Base-by-base conservation (phyloP, 2,329 filamentous ascomycete genomes). In the Pseudogymnoascus sp. region DNA sequence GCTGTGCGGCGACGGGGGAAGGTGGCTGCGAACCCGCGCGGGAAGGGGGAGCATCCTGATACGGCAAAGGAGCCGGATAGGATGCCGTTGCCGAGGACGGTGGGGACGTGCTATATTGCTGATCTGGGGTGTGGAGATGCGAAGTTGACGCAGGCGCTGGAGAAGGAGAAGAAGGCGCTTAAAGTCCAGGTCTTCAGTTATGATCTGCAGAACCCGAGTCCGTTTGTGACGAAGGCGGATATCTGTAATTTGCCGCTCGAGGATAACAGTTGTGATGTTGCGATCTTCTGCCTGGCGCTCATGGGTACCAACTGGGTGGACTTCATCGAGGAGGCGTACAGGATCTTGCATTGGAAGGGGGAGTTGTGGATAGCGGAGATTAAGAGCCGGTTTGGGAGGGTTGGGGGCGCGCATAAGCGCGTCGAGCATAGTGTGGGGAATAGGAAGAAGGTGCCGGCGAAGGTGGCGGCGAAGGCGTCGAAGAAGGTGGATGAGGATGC, bases 271-370 rank as follows among this genome's bases (percentile, higher is more conserved):
- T 87, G 92, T 65, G 92, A 99, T 75, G 82, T 99, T 4, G 90
- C 90, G 59, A 88, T 99, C 69, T 98, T 98, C 80, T 99, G 95
- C 75, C 83, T 99, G 33, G 95, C 93, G 60, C 84, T 99, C 64
- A 99, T 99, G 95, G 95, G 95, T 72, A 99, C 95, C 62, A 99
- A 99, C 78, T 99, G 95, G 93, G 84, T 96, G 61, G 88, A 91
- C 70, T 98, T 99, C 74, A 84, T 99, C 71, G 95, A 98, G 77
- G 95, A 99, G 78, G 93, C 93, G 12, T 96, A 91, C 79, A 88
- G 95, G 62, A 82, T 98, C 61, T 83, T 99, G 66, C 89, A 91
- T 72, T 93, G 92, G 84, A 93, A 95, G 72, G 95, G 95, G 68
- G 95, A 99, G 79, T 86, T 96, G 62, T 99, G 95, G 95, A 85